Conservation (phyloP, 164 flowering plant species). For the Stephania cephalantha region DNA sequence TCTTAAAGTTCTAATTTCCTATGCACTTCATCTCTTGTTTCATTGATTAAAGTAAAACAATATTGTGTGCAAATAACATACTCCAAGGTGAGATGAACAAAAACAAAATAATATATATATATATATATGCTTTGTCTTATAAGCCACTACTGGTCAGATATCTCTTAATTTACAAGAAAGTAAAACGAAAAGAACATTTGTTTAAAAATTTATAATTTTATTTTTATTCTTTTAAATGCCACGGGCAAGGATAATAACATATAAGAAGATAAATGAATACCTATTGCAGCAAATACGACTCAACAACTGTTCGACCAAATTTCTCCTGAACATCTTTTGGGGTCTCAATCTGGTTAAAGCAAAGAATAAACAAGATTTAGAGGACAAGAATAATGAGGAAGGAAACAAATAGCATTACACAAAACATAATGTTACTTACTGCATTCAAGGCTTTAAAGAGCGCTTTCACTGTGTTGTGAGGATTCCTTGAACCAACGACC, state of each 20-base stretch:
- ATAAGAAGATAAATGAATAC: neutral
- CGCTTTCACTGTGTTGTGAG: slow-evolving; percentile 85
- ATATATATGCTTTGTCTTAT: too few relatives aligned
- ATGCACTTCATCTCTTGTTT: too few relatives aligned
- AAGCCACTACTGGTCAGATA: neutral
- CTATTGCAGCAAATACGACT: slow-evolving; percentile 62
- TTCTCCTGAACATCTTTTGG: slow-evolving; percentile 92
- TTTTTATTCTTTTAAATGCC: neutral
- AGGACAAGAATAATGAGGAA: neutral
- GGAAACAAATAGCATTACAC: neutral
- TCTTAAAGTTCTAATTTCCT: too few relatives aligned
- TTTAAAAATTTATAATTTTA: neutral
- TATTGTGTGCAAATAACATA: too few relatives aligned
- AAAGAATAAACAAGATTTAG: neutral
- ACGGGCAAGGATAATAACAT: neutral
- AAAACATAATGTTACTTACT: slow-evolving; percentile 21
- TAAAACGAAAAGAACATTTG: too few relatives aligned
- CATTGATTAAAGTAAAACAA: too few relatives aligned
- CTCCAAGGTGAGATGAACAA: too few relatives aligned
- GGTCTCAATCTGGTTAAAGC: slow-evolving; percentile 61
- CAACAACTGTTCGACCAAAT: slow-evolving; percentile 88
- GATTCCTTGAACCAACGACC: slow-evolving; percentile 93
- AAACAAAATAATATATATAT: too few relatives aligned
- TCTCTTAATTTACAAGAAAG: neutral
- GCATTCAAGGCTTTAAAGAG: slow-evolving; percentile 63